Percentiles rank a stretch among this genome's conserved stretches.
phyloP scores from a whole-genome alignment of 345 rosid species.

The Diplotaxis tenuifolia region DNA sequence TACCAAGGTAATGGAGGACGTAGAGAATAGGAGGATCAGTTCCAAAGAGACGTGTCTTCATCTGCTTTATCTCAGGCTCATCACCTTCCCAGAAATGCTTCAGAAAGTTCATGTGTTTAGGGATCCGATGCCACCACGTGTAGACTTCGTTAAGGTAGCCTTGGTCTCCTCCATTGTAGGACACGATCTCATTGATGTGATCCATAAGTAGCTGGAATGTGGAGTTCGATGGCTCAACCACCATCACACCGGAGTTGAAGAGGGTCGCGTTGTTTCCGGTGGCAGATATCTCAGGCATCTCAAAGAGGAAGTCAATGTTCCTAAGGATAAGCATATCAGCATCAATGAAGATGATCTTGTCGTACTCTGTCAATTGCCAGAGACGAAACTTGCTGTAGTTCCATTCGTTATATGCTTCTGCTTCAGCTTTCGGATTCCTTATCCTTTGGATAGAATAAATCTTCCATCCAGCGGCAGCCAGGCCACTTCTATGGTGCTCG shows the following conservation, averaged over 20 bases:
- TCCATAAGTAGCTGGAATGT: conserved; percentile 86
- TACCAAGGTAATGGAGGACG: conserved; percentile 80
- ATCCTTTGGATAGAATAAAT: conserved; percentile 68
- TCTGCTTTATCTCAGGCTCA: conserved; percentile 71
- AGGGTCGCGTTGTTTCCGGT: conserved; percentile 80
- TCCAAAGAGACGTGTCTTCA: conserved; percentile 70
- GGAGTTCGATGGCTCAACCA: conserved; percentile 78
- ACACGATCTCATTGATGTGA: conserved; percentile 77
- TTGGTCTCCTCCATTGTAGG: conserved; percentile 94
- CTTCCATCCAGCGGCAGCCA: conserved; percentile 90
- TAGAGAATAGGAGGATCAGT: conserved; percentile 80
- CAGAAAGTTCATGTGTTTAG: conserved; percentile 84
- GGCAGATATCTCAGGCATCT: conserved; percentile 87
- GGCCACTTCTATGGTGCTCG: conserved; percentile 71
- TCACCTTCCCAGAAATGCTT: conserved; percentile 97
- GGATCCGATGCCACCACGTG: conserved; percentile 98
- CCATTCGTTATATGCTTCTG: conserved; percentile 86
- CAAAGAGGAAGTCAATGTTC: conserved; percentile 83
- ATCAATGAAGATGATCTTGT: conserved; percentile 89
- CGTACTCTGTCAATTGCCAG: conserved; percentile 86
- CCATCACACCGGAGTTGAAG: conserved; percentile 92
- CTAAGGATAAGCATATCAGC: conserved; percentile 84
- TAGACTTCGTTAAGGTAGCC: conserved; percentile 81
- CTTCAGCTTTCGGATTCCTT: conserved; percentile 81
- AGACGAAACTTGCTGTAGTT: conserved; percentile 93